These are phyloP conservation scores for Bidens hawaiensis DNA, from an alignment of 140 eudicot genomes.

Conservation along the genomic window DNA sequence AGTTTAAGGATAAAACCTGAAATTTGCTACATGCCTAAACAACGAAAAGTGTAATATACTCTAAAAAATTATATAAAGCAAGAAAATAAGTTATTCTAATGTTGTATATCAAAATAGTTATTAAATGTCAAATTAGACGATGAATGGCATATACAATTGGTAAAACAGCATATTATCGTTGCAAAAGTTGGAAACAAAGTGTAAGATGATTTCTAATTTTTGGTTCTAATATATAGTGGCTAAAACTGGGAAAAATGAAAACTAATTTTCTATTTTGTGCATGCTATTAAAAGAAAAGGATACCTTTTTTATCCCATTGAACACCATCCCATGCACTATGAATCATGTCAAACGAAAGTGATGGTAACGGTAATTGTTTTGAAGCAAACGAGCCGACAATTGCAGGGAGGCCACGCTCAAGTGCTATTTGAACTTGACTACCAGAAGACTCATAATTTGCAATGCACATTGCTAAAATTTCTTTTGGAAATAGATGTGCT, in stretches of 20 bases:
- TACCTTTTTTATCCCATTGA: conserved; percentile 95
- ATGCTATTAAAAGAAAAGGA: background rate
- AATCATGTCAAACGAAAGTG: conserved; percentile 93
- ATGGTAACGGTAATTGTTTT: conserved; percentile 81
- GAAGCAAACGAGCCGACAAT: conserved; percentile 81
- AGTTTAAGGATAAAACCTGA: no score
- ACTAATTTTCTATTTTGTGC: background rate
- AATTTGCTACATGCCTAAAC: no score
- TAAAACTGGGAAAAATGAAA: background rate
- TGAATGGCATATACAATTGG: background rate
- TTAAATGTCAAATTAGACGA: background rate
- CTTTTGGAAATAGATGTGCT: conserved; percentile 76
- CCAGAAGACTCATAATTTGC: conserved; percentile 95
- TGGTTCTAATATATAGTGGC: background rate
- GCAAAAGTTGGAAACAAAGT: background rate
- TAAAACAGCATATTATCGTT: background rate
- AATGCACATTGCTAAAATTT: conserved; percentile 76
- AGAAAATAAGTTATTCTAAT: background rate
- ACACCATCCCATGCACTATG: conserved; percentile 81
- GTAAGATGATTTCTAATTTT: background rate
- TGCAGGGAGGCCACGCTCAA: conserved; percentile 97
- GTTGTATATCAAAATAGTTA: background rate
- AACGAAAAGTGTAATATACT: no score
- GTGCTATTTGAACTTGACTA: conserved; percentile 94
- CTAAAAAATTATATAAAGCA: background rate